Evolutionary conservation across 108 stramenopile genomes (phyloP).

Genomic region (Chaetoceros tenuissimus): DNA sequence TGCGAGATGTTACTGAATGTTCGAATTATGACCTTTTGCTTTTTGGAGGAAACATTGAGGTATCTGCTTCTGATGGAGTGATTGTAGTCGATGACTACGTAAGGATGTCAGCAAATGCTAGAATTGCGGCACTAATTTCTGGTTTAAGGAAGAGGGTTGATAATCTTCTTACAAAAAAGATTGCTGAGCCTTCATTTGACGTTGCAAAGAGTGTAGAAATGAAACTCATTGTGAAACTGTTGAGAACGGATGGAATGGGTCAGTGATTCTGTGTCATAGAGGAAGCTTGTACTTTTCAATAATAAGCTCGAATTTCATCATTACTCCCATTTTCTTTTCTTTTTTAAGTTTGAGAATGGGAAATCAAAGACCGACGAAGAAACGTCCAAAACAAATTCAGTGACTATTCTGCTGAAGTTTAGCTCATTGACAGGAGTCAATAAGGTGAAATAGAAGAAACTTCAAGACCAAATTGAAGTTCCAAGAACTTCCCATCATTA

Average conservation of each 20-base stretch:
- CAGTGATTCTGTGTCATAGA: too few relatives aligned
- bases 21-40: constrained; percentile 81
- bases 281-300: too few relatives aligned
- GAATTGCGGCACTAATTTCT: constrained; percentile 84
- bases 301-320: too few relatives aligned
- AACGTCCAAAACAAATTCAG: too few relatives aligned
- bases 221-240: constrained; percentile 43
- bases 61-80: constrained; percentile 68
- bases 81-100: constrained; percentile 77
- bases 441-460: too few relatives aligned
- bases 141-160: constrained; percentile 70
- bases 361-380: too few relatives aligned
- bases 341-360: too few relatives aligned
- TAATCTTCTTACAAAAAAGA: constrained; percentile 51
- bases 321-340: too few relatives aligned
- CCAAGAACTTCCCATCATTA: too few relatives aligned
- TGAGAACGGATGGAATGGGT: constrained; percentile 38
- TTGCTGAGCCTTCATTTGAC: constrained; percentile 49
- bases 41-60: constrained; percentile 85
- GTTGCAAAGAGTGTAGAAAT: constrained; percentile 50
- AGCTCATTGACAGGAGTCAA: too few relatives aligned
- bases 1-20: constrained; percentile 88
- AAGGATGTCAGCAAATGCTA: constrained; percentile 70
- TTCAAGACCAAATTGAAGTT: too few relatives aligned
- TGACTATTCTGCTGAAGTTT: too few relatives aligned